Base-by-base conservation (phyloP, 495 filamentous ascomycete species). In the Penicillium desertorum region DNA sequence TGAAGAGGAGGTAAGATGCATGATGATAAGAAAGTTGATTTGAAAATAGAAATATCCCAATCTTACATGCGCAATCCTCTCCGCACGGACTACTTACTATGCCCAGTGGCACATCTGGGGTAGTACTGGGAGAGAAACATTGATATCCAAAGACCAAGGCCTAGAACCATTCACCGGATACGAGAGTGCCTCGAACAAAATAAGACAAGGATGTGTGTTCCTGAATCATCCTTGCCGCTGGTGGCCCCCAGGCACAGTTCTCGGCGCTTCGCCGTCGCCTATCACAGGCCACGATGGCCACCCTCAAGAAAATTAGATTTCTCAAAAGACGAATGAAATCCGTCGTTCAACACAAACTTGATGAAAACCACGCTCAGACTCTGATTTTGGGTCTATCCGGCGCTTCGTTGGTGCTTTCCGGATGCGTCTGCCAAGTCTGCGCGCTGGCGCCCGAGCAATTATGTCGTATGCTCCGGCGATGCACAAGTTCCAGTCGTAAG, bases 391-490 rank as follows among this genome's bases (percentile, higher is more conserved):
- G 43, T 19, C 11, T 10, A 27, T 17, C 23, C 43, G 49, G 44
- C 54, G 34, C 53, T 51, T 60, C 1, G 44, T 34, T 25, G 42
- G 43, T 55, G 43, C 16, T 39, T 50, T 47, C 47, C n/a, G 16
- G 20, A 41, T 36, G 32, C 43, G 29, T 54, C 53, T 51, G 65
- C 65, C 65, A 63, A 68, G 60, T 61, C 63, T 68, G 60, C 63
- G 61, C 7, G 54, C 47, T 66, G 27, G 57, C 60, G 65, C 62
- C 49, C 50, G n/a, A n/a, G 49, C 56, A 49, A 32, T 48, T 43
- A 45, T 25, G 4, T 25, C 3, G 5, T 25, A 25, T 50, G 10
- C 51, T 46, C 45, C 44, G 39, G 37, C 54, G 54, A 45, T 50
- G 55, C 55, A 46, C 51, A 41, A 44, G 36, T 43, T 10, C 36